Evolutionary conservation across 1,139 yeast species (phyloP).

Genomic region (Pichia terricola): DNA sequence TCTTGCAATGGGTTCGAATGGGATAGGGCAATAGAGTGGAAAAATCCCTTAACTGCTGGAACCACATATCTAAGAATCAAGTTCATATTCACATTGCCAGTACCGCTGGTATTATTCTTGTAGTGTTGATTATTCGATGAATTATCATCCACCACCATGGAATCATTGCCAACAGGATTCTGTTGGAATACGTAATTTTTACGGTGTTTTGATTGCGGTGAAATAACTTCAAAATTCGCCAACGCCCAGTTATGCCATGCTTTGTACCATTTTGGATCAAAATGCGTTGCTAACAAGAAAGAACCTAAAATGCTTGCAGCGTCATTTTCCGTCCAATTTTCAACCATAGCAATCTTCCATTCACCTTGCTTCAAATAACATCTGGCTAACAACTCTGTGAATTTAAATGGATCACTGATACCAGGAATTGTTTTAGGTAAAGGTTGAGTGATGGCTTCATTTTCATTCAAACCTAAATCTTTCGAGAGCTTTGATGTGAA

Average conservation of each 20-base stretch:
- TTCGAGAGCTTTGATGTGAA: constrained; percentile 88
- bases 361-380: constrained; percentile 97
- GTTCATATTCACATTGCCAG: constrained; percentile 22
- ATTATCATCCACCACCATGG: constrained; percentile 9
- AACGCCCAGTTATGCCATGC: constrained; percentile 99
- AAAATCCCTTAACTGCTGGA: constrained; percentile 92
- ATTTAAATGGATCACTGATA: constrained; percentile 68
- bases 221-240: constrained; percentile 91
- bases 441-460: constrained; percentile 83
- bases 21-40: constrained; percentile 86
- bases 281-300: constrained; percentile 86
- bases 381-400: constrained; percentile 81
- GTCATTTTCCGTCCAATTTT: constrained; percentile 69
- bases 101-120: constrained; percentile 2
- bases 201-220: constrained; percentile 33
- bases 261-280: constrained; percentile 88
- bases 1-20: constrained; percentile 86
- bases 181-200: constrained; percentile 5
- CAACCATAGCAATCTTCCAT: constrained; percentile 83
- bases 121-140: not conserved
- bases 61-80: constrained; percentile 68
- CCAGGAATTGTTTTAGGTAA: constrained; percentile 70
- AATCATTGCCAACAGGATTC: constrained; percentile 13
- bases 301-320: constrained; percentile 83
- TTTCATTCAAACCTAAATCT: constrained; percentile 71